Evolutionary conservation across 2,329 filamentous ascomycete species (phyloP).

Genomic region (Cordyceps cicadae): DNA sequence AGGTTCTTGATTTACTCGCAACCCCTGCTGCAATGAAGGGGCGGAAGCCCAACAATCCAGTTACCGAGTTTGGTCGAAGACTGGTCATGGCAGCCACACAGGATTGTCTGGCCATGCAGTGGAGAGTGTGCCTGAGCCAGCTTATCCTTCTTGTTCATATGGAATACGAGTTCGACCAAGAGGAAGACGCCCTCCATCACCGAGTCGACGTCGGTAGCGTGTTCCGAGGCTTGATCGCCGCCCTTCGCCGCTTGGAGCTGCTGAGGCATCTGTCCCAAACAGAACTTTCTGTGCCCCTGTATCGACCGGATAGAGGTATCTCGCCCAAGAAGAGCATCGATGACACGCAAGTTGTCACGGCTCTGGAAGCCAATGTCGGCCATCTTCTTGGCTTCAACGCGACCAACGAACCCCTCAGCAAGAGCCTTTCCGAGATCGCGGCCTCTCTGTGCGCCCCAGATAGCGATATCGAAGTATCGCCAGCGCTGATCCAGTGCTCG

Average conservation of each 20-base stretch:
- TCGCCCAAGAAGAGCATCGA: constrained; percentile 34
- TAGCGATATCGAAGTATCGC: constrained; percentile 57
- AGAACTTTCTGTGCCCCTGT: constrained; percentile 43
- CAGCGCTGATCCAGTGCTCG: constrained; percentile 53
- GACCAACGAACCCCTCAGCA: constrained; percentile 42
- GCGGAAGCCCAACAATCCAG: constrained; percentile 39
- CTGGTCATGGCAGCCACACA: constrained; percentile 68
- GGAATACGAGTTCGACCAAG: constrained; percentile 70
- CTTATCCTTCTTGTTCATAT: constrained; percentile 78
- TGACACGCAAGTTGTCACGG: constrained; percentile 44
- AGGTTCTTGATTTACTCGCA: constrained; percentile 39
- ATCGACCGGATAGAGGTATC: constrained; percentile 28
- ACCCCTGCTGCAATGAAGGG: constrained; percentile 37
- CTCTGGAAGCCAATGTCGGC: constrained; percentile 50
- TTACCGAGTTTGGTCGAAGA: constrained; percentile 70
- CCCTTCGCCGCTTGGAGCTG: constrained; percentile 67
- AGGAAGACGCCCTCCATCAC: constrained; percentile 55
- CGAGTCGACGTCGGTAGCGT: constrained; percentile 59
- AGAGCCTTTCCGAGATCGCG: constrained; percentile 58
- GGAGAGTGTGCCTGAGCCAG: constrained; percentile 70
- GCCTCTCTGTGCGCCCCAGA: constrained; percentile 56
- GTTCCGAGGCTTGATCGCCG: constrained; percentile 60
- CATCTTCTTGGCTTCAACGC: constrained; percentile 56
- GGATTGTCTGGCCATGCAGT: constrained; percentile 66
- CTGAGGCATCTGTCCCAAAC: constrained; percentile 59